A percentile compares a stretch with the other conserved stretches of the same genome.
Conservation (phyloP, 2,329 filamentous ascomycete genomes). For the Diaporthe ilicicola region DNA sequence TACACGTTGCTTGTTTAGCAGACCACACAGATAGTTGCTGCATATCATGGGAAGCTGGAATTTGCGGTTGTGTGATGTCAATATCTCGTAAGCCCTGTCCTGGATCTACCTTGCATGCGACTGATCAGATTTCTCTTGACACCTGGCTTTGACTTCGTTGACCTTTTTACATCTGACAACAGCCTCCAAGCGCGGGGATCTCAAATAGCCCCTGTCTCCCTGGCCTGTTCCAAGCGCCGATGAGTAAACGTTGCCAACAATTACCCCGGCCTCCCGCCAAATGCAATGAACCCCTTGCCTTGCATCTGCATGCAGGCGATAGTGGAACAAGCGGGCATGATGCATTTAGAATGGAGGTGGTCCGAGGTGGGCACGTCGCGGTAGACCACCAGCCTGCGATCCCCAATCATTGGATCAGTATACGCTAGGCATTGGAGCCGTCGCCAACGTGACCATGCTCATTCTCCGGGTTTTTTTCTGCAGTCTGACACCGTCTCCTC, state of each 20-base stretch:
- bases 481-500: background rate
- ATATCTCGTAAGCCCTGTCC: background rate
- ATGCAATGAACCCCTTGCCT: background rate
- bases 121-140: background rate
- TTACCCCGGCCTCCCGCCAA: background rate
- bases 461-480: background rate
- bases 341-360: background rate
- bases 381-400: background rate
- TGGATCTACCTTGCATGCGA: background rate
- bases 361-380: background rate
- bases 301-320: background rate
- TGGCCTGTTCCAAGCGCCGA: background rate
- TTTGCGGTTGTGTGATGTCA: background rate
- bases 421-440: background rate
- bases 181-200: background rate
- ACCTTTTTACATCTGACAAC: slow-evolving; percentile 12
- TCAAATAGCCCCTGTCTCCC: background rate
- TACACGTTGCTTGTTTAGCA: slow-evolving; percentile 7
- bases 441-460: background rate
- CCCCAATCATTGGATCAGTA: background rate
- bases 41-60: background rate
- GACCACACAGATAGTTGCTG: background rate
- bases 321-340: background rate
- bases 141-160: background rate
- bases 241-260: background rate